Percentiles rank a stretch among this genome's conserved stretches.
These are phyloP conservation scores for Kwoniella mangroviensis DNA, from an alignment of 768 basidiomycete genomes.

Conservation along the genomic window DNA sequence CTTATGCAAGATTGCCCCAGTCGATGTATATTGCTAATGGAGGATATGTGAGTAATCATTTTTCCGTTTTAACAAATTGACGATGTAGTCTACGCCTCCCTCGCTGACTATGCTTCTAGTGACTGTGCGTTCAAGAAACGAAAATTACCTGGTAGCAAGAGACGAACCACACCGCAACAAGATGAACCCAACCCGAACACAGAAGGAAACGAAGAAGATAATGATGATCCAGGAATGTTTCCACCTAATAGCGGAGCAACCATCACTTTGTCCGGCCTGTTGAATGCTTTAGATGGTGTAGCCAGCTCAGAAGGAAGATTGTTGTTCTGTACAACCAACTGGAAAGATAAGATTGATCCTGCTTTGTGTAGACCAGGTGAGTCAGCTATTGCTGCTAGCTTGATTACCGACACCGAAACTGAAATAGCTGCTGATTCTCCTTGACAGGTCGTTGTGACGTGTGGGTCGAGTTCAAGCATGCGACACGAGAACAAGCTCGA, in stretches of 20 bases:
- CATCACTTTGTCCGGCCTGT: conserved; percentile 17
- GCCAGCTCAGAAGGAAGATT: conserved; percentile 16
- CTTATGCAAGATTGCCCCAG: conserved; percentile 11
- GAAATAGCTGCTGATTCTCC: background rate
- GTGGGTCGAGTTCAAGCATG: conserved; percentile 83
- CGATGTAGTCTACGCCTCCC: background rate
- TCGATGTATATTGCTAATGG: conserved; percentile 20
- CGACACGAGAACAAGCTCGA: conserved; percentile 67
- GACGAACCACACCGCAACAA: background rate
- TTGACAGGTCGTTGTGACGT: conserved; percentile 67
- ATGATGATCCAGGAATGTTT: background rate
- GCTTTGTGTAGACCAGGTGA: conserved; percentile 14
- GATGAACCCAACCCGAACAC: background rate
- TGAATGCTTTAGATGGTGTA: conserved; percentile 26
- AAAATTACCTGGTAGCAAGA: background rate
- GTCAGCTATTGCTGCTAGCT: background rate
- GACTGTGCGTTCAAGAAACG: conserved; percentile 17
- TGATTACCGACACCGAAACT: background rate
- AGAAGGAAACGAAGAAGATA: conserved; percentile 2
- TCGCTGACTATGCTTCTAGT: background rate
- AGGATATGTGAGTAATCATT: conserved; percentile 20
- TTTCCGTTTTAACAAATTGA: background rate
- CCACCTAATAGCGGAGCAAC: conserved; percentile 29
- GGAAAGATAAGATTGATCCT: conserved; percentile 7
- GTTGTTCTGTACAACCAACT: conserved; percentile 16